These are phyloP conservation scores for Prunus armeniaca DNA, from an alignment of 306 rosid genomes.

Conservation along the genomic window DNA sequence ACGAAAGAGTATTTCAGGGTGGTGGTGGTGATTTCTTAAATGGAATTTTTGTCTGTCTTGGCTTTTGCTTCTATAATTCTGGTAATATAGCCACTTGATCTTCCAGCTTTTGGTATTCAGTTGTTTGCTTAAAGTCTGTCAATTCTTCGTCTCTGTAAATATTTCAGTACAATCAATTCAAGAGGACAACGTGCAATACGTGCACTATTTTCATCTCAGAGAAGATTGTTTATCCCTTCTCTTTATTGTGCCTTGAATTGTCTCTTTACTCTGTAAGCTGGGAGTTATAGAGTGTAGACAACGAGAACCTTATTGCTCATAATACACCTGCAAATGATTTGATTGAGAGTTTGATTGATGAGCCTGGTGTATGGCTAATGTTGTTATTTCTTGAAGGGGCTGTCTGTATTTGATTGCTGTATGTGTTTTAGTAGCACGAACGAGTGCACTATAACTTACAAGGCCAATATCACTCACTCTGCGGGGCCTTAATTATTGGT, in stretches of 20 bases:
- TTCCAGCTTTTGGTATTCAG: neutral
- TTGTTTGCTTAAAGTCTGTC: neutral
- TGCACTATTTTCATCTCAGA: neutral
- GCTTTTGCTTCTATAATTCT: no score
- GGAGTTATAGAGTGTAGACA: neutral
- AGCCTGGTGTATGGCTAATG: neutral
- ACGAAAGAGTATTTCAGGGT: neutral
- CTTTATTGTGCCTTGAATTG: neutral
- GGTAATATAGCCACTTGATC: no score
- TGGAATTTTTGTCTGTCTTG: no score
- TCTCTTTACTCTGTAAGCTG: neutral
- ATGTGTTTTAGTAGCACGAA: neutral
- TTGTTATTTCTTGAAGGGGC: neutral
- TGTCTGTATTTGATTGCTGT: neutral
- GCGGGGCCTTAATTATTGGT: no score
- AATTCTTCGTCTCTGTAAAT: neutral
- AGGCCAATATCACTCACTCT: neutral
- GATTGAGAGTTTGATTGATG: neutral
- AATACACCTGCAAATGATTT: neutral
- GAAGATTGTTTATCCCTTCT: neutral
- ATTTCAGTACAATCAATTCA: neutral
- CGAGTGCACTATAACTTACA: neutral
- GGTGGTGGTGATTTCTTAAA: neutral
- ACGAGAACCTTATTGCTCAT: neutral
- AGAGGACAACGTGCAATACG: neutral